Evolutionary conservation across 805 yeast species (phyloP).

Genomic region (Candida insectalens): DNA sequence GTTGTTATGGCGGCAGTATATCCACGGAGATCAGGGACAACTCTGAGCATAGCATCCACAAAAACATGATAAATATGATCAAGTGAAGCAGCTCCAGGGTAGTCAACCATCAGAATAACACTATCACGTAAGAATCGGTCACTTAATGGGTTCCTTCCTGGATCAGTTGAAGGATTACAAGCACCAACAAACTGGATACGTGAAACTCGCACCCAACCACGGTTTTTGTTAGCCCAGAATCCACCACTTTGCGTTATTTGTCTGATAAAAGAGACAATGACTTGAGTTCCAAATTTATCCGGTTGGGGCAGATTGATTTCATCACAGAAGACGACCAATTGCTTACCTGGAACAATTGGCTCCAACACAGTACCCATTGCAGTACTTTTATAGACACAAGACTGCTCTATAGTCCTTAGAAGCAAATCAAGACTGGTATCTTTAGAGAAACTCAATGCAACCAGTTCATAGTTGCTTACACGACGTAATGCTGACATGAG

Average conservation of each 20-base stretch:
- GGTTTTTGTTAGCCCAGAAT: constrained; percentile 57
- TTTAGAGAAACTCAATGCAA: constrained; percentile 74
- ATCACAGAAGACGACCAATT: constrained; percentile 83
- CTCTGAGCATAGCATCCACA: constrained; percentile 43
- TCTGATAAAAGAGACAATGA: constrained; percentile 60
- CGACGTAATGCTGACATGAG: constrained; percentile 56
- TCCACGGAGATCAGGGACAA: constrained; percentile 51
- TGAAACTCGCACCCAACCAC: constrained; percentile 56
- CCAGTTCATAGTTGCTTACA: constrained; percentile 47
- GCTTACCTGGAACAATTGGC: constrained; percentile 53
- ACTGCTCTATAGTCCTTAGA: constrained; percentile 58
- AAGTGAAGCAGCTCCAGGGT: constrained; percentile 61
- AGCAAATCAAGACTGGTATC: constrained; percentile 60
- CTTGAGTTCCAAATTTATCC: constrained; percentile 69
- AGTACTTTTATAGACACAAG: constrained; percentile 50
- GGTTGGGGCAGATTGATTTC: constrained; percentile 75
- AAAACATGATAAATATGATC: constrained; percentile 58
- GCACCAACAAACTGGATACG: constrained; percentile 87
- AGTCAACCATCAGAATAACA: constrained; percentile 61
- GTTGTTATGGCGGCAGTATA: constrained; percentile 40
- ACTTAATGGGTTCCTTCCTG: constrained; percentile 55
- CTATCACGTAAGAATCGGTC: constrained; percentile 59
- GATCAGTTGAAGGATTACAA: constrained; percentile 81
- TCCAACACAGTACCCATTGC: constrained; percentile 41
- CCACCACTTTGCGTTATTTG: constrained; percentile 68